Evolutionary conservation across 2,329 filamentous ascomycete genomes (phyloP).

Genomic region (Fusarium proliferatum): DNA sequence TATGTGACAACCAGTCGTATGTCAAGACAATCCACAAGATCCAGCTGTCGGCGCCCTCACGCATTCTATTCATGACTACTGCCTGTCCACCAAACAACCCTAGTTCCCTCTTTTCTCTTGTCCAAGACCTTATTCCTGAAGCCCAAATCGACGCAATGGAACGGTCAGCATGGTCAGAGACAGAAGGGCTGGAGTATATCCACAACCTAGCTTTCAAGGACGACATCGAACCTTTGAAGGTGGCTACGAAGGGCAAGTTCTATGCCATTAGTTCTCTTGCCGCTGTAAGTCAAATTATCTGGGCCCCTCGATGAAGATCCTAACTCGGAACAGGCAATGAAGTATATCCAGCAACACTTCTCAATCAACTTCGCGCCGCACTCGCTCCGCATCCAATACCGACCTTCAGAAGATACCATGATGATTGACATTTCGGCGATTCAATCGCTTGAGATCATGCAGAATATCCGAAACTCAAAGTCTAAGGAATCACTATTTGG

Average conservation of each 20-base stretch:
- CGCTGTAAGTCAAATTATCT: slow-evolving; percentile 68
- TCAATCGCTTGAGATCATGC: slow-evolving; percentile 86
- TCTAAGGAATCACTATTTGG: slow-evolving; percentile 88
- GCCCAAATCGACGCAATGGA: slow-evolving; percentile 65
- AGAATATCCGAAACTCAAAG: slow-evolving; percentile 81
- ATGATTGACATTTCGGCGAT: slow-evolving; percentile 94
- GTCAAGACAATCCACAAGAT: slow-evolving; percentile 89
- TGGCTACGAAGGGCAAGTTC: slow-evolving; percentile 83
- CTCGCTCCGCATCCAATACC: slow-evolving; percentile 86
- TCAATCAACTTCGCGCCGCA: slow-evolving; percentile 77
- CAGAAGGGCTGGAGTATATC: slow-evolving; percentile 79
- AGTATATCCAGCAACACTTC: slow-evolving; percentile 80
- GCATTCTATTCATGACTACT: slow-evolving; percentile 81
- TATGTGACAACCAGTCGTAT: slow-evolving; percentile 93
- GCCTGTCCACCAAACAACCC: slow-evolving; percentile 72
- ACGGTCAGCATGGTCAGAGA: slow-evolving; percentile 86
- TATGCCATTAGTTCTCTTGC: slow-evolving; percentile 88
- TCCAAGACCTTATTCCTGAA: slow-evolving; percentile 67
- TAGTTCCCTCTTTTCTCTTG: slow-evolving; percentile 78
- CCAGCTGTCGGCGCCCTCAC: slow-evolving; percentile 80
- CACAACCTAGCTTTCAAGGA: slow-evolving; percentile 81
- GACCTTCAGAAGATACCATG: slow-evolving; percentile 92
- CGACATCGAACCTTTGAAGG: slow-evolving; percentile 83
- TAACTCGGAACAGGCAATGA: slow-evolving; percentile 70
- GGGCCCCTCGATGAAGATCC: background rate